Evolutionary conservation across 2,329 filamentous ascomycete species (phyloP), one percentile per base, ranked within the genome.

Genomic region (Cladorrhinum sp.): DNA sequence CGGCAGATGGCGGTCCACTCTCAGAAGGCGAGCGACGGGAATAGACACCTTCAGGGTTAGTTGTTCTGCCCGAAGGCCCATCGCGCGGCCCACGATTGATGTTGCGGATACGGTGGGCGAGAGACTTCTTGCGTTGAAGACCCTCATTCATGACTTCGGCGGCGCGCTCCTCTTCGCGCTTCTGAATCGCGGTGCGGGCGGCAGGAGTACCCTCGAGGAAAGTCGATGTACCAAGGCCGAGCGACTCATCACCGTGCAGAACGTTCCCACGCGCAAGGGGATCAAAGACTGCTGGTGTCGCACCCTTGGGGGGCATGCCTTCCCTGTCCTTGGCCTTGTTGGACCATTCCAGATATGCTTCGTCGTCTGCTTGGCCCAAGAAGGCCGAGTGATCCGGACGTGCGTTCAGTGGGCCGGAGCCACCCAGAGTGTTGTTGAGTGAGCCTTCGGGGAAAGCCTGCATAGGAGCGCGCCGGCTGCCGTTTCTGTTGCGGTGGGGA

Each of bases 161-260:
- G 18, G 82, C 83, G 63, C 90, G 76, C 68, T 87, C 92, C 30
- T 84, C 88, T 69, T 94, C 85, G 55, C 86, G 86, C 63, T 89
- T 86, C 72, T 91, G 85, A 58, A 96, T 91, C 18, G 89, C 91
- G 7, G 87, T 84, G 68, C 87, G 86, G 26, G 93, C 90, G 26
- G 93, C 95, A 14, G 95, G 94, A 1, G 95, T 90, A 36, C 95
- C 95, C 70, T 99, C 95, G 21, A 99, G 77, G 80, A 98, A 98
- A 1, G 95, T 99, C 33, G 92, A 96, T 1, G 93, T 96, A 57
- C 95, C 95, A 7, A 99, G 78, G 9, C 95, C 95, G 63, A 91
- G 79, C 2, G 86, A 88, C 75, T 96, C 88, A 59, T 93, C 86
- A 18, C 94, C 94, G 68, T 98, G 92, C 14, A 98, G 83, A 52